These are phyloP conservation scores for Warburgia ugandensis DNA, from an alignment of 164 flowering plant genomes.

Conservation along the genomic window DNA sequence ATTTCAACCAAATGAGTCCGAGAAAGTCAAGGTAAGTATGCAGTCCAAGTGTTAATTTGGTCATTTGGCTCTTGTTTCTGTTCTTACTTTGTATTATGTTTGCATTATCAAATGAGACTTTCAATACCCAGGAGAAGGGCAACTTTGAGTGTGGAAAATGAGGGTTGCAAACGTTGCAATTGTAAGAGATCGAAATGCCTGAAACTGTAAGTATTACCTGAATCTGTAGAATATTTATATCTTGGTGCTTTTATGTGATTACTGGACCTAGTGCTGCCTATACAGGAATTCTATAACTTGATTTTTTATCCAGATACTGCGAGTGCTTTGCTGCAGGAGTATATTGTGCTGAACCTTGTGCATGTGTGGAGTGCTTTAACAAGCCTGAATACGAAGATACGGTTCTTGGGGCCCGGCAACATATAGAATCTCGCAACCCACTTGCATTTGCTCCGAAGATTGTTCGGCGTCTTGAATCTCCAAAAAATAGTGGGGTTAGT, in stretches of 20 bases:
- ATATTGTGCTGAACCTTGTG: conserved; percentile 64
- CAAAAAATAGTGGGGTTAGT: conserved; percentile 31
- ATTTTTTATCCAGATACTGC: conserved; percentile 50
- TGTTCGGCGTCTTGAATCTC: conserved; percentile 23
- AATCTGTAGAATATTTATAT: neutral
- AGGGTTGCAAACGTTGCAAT: conserved; percentile 65
- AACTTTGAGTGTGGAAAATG: conserved; percentile 17
- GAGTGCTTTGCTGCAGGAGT: conserved; percentile 85
- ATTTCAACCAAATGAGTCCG: conserved; percentile 34
- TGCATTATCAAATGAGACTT: conserved; percentile 2
- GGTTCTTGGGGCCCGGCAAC: conserved; percentile 48
- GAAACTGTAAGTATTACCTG: conserved; percentile 55
- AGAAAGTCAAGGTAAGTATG: conserved; percentile 41
- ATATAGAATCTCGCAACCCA: conserved; percentile 70
- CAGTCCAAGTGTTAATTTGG: neutral
- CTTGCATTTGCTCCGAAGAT: conserved; percentile 84
- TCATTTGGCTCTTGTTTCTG: neutral
- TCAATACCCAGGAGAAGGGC: conserved; percentile 26
- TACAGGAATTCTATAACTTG: neutral
- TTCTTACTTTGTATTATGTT: no score
- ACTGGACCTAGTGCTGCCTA: neutral
- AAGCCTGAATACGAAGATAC: conserved; percentile 58
- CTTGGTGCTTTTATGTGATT: neutral
- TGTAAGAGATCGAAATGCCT: conserved; percentile 66
- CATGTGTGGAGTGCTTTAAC: conserved; percentile 76